phyloP scores from a whole-genome alignment of 768 basidiomycete genomes.

The Hygrophoropsis aurantiaca region DNA sequence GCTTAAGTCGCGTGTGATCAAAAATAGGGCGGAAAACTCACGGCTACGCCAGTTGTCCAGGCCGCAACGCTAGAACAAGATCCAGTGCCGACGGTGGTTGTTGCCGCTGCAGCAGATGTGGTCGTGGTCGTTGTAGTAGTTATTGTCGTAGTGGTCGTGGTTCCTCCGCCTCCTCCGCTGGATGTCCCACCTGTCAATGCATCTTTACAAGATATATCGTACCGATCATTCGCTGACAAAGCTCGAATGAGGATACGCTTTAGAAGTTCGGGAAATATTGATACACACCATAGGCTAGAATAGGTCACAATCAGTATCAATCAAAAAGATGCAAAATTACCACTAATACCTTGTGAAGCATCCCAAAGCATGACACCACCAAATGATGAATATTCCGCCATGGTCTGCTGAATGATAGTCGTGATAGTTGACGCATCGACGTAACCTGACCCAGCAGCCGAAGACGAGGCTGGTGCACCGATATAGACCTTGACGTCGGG shows the following conservation, averaged over 20 bases:
- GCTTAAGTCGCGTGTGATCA: background rate
- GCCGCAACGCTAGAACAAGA: slow-evolving; percentile 43
- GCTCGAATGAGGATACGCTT: background rate
- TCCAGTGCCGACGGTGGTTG: slow-evolving; percentile 23
- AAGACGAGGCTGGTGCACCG: slow-evolving; percentile 42
- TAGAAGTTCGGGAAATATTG: background rate
- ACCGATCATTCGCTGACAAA: slow-evolving; percentile 41
- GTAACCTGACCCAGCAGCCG: slow-evolving; percentile 43
- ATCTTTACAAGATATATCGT: slow-evolving; percentile 41
- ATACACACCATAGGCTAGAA: background rate
- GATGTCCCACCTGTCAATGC: slow-evolving; percentile 27
- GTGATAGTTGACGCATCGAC: slow-evolving; percentile 33
- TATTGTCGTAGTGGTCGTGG: slow-evolving; percentile 13
- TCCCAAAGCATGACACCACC: slow-evolving; percentile 47
- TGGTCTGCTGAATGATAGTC: slow-evolving; percentile 31
- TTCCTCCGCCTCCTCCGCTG: slow-evolving; percentile 20
- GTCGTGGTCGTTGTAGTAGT: slow-evolving; percentile 10
- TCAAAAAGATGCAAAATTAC: background rate
- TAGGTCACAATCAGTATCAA: background rate
- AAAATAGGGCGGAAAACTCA: slow-evolving; percentile 21
- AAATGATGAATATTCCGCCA: slow-evolving; percentile 41
- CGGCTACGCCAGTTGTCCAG: slow-evolving; percentile 39
- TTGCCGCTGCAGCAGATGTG: slow-evolving; percentile 21
- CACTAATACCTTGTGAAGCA: slow-evolving; percentile 44
- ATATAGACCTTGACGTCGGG: slow-evolving; percentile 47